phyloP scores from a whole-genome alignment of 768 basidiomycete species.

The Boletus rubropictus region DNA sequence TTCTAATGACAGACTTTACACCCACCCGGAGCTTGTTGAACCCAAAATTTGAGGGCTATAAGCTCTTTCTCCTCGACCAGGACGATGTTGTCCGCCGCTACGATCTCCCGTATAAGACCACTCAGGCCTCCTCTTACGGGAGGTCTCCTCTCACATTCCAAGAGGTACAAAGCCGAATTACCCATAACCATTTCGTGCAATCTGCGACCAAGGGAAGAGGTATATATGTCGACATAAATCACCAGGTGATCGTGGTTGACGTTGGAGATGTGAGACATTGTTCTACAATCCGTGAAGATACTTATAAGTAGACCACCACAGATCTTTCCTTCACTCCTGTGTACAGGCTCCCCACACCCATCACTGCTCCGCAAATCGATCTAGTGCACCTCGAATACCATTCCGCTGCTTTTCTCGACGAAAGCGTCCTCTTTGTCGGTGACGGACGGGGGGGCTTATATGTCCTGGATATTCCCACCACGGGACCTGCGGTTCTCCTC shows the following conservation, averaged over 20 bases:
- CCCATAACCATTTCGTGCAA: constrained; percentile 72
- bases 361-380: constrained; percentile 38
- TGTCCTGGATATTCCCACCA: constrained; percentile 42
- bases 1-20: constrained; percentile 36
- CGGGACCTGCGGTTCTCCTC: constrained; percentile 40
- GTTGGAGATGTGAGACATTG: constrained; percentile 48
- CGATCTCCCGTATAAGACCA: constrained; percentile 41
- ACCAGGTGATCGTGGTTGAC: constrained; percentile 54
- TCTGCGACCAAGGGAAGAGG: constrained; percentile 42
- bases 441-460: constrained; percentile 72
- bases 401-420: constrained; percentile 53
- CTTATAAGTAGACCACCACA: constrained; percentile 43
- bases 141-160: constrained; percentile 63
- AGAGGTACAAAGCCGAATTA: constrained; percentile 78
- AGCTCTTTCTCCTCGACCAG: constrained; percentile 55
- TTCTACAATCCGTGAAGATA: not conserved
- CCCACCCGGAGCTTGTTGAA: constrained; percentile 56
- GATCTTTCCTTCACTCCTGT: constrained; percentile 50
- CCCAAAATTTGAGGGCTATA: constrained; percentile 83
- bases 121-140: constrained; percentile 52
- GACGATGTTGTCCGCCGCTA: constrained; percentile 51
- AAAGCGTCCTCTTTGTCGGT: constrained; percentile 47
- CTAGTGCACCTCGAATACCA: constrained; percentile 65
- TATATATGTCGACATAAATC: constrained; percentile 63
- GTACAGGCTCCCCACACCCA: constrained; percentile 54